Evolutionary conservation across 106 monocot species (phyloP).

Genomic region (Acanthochlamys bracteata): DNA sequence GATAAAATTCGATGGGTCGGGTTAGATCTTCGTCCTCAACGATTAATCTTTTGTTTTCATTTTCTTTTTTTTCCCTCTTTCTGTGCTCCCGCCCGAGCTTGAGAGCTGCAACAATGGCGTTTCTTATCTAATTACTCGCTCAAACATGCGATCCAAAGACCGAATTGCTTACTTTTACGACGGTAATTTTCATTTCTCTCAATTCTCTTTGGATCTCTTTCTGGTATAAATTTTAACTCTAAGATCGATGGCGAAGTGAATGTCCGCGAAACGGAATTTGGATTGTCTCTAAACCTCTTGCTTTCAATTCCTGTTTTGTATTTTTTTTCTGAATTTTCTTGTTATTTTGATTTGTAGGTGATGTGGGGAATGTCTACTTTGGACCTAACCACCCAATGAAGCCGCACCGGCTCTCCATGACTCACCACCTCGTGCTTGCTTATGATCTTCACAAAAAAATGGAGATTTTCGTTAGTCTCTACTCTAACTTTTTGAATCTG

Average conservation of each 20-base stretch:
- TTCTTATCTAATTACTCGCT: too few relatives aligned
- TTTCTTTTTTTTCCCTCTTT: too few relatives aligned
- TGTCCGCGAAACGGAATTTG: too few relatives aligned
- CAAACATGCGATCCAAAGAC: slow-evolving; percentile 45
- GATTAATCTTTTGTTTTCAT: too few relatives aligned
- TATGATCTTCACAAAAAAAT: slow-evolving; percentile 96
- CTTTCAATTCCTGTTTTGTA: not conserved
- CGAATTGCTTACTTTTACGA: slow-evolving; percentile 61
- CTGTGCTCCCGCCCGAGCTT: too few relatives aligned
- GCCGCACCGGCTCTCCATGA: slow-evolving; percentile 97
- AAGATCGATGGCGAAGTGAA: not conserved
- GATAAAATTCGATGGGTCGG: too few relatives aligned
- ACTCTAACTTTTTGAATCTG: not conserved
- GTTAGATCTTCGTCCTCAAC: too few relatives aligned
- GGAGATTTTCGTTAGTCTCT: slow-evolving; percentile 94
- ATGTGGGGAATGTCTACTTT: slow-evolving; percentile 94
- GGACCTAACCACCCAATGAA: slow-evolving; percentile 99
- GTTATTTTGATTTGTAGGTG: slow-evolving; percentile 39
- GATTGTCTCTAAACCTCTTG: not conserved
- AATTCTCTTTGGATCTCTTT: not conserved
- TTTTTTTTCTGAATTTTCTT: not conserved
- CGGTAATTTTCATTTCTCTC: slow-evolving; percentile 19
- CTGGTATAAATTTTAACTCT: not conserved
- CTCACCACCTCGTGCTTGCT: slow-evolving; percentile 91
- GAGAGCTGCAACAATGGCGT: too few relatives aligned